phyloP scores from a whole-genome alignment of 2,329 filamentous ascomycete species.

The Trichophyton verrucosum region DNA sequence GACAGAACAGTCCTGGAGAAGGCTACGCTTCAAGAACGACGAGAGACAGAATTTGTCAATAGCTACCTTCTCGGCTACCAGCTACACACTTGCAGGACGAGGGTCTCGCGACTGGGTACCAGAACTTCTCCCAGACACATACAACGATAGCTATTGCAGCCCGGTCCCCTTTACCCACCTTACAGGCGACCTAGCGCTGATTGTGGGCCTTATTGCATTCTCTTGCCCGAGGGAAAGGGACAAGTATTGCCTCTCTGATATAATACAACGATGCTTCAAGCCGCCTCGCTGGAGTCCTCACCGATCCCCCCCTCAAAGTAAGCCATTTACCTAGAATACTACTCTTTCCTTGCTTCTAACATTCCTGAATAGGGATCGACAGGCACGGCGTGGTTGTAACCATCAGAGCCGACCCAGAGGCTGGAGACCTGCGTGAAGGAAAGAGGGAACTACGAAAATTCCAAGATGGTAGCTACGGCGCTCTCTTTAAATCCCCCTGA shows the following conservation, averaged over 20 bases:
- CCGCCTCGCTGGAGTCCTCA: slow-evolving; percentile 14
- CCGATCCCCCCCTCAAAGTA: slow-evolving; percentile 8
- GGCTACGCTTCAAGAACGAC: background rate
- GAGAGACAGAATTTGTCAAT: slow-evolving; percentile 9
- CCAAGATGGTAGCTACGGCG: slow-evolving; percentile 8
- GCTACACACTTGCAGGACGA: slow-evolving; percentile 13
- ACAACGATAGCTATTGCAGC: slow-evolving; percentile 7
- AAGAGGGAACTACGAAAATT: background rate
- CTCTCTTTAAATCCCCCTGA: slow-evolving; percentile 4
- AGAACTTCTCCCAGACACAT: slow-evolving; percentile 15
- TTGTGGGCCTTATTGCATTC: slow-evolving; percentile 18
- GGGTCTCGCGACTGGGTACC: slow-evolving; percentile 13
- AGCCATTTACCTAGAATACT: background rate
- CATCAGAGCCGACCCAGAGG: slow-evolving; percentile 7
- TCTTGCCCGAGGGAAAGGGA: slow-evolving; percentile 7
- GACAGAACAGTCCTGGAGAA: background rate
- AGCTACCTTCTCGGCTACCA: slow-evolving; percentile 7
- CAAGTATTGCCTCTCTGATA: background rate
- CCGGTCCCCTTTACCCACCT: slow-evolving; percentile 6
- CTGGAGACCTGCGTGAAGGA: background rate
- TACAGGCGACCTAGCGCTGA: slow-evolving; percentile 15
- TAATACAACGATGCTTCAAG: slow-evolving; percentile 10
- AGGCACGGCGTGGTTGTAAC: slow-evolving; percentile 11
- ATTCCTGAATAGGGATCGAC: slow-evolving; percentile 7
- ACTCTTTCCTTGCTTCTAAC: background rate